These are phyloP conservation scores for Davidsoniella virescens DNA, from an alignment of 2,329 filamentous ascomycete genomes.

Conservation along the genomic window DNA sequence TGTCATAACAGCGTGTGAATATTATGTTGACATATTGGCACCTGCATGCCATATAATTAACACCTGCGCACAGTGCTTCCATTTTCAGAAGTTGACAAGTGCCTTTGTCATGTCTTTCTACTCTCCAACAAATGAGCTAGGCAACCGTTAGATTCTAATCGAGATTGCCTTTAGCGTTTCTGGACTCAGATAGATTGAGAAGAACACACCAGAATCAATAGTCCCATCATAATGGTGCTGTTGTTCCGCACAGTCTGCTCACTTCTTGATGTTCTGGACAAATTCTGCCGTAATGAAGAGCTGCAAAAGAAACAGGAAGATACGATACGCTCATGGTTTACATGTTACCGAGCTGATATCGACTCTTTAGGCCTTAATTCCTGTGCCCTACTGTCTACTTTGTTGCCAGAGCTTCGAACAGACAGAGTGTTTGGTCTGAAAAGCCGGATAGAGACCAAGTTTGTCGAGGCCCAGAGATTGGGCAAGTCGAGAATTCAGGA, in stretches of 20 bases:
- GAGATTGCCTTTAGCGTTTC: no score
- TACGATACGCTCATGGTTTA: slow-evolving; percentile 52
- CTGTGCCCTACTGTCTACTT: slow-evolving; percentile 47
- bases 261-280: slow-evolving; percentile 52
- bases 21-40: no score
- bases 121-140: no score
- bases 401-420: slow-evolving; percentile 59
- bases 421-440: slow-evolving; percentile 66
- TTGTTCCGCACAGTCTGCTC: slow-evolving; percentile 57
- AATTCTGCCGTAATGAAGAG: slow-evolving; percentile 21
- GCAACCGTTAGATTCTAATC: no score
- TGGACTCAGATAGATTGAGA: no score
- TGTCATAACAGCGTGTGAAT: no score
- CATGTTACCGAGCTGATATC: slow-evolving; percentile 40
- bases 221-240: slow-evolving; percentile 37
- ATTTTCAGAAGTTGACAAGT: no score
- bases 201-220: no score
- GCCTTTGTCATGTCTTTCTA: no score
- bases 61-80: no score
- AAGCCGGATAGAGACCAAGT: slow-evolving; percentile 45
- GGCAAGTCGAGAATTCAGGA: slow-evolving; percentile 43
- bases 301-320: slow-evolving; percentile 16
- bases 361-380: slow-evolving; percentile 38
- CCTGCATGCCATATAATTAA: no score
- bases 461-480: slow-evolving; percentile 50